phyloP scores from a whole-genome alignment of 306 rosid genomes.

The Boehmeria nivea region DNA sequence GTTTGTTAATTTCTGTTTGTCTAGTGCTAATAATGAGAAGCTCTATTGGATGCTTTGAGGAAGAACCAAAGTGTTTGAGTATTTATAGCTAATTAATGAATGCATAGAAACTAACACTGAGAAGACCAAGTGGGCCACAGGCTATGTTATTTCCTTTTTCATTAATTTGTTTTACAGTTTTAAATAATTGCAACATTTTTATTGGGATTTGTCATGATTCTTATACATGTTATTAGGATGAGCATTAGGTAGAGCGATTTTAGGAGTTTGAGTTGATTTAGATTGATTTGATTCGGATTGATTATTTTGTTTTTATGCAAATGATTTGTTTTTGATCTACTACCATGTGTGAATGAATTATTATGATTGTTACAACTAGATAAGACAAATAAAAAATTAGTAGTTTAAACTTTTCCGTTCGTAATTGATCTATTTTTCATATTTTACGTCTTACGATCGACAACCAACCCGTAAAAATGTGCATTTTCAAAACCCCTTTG shows the following conservation, averaged over 20 bases:
- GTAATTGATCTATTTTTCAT: not conserved
- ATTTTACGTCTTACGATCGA: no score
- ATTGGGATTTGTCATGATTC: not conserved
- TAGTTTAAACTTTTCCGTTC: not conserved
- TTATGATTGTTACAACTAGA: not conserved
- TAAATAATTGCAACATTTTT: not conserved
- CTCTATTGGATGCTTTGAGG: constrained; percentile 27
- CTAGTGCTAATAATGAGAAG: constrained; percentile 17
- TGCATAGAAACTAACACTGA: not conserved
- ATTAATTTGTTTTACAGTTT: not conserved
- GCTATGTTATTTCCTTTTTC: not conserved
- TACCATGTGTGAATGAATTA: not conserved
- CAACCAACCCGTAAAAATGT: not conserved
- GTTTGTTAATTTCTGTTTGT: not conserved
- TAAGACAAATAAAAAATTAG: not conserved
- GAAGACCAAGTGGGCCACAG: not conserved
- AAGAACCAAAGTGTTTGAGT: constrained; percentile 15
- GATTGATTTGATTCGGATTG: not conserved
- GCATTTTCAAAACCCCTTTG: no score
- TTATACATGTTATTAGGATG: not conserved
- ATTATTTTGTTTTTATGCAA: not conserved
- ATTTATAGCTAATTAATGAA: constrained; percentile 21
- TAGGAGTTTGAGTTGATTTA: constrained; percentile 9
- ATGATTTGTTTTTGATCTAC: not conserved
- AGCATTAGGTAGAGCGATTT: not conserved